Percentiles rank a stretch among this genome's conserved stretches.
Conservation (phyloP, 2,329 filamentous ascomycete genomes). For the Trichoderma semiorbis region DNA sequence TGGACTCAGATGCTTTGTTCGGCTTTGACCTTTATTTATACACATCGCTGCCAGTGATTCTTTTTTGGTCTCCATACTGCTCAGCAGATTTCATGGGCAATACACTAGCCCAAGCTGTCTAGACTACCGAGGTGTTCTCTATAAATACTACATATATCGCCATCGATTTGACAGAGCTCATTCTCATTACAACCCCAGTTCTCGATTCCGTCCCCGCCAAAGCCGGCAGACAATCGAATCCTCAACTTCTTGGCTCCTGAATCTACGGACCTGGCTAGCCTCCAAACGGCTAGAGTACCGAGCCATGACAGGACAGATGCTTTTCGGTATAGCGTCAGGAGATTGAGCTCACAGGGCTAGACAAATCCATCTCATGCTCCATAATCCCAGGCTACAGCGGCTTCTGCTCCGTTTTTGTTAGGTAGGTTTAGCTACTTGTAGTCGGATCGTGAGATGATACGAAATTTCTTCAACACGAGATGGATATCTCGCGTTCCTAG, state of each 20-base stretch:
- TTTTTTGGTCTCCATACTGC: not conserved
- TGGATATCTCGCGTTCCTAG: not conserved
- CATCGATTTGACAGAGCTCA: not conserved
- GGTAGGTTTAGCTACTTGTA: not conserved
- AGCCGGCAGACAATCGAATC: not conserved
- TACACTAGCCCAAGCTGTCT: not conserved
- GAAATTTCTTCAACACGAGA: not conserved
- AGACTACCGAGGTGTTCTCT: not conserved
- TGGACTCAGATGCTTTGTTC: not conserved
- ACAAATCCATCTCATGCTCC: not conserved
- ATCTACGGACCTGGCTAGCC: slow-evolving; percentile 1
- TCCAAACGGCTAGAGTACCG: slow-evolving; percentile 5
- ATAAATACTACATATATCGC: not conserved
- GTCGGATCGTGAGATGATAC: not conserved
- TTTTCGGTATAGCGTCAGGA: not conserved
- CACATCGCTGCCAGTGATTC: too few species aligned
- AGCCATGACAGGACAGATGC: not conserved
- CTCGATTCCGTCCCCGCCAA: too few species aligned
- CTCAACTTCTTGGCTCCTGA: not conserved
- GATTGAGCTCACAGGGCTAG: not conserved
- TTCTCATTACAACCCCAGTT: not conserved
- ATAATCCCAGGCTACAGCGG: not conserved
- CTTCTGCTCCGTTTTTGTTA: not conserved
- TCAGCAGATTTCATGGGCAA: not conserved
- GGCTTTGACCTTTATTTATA: not conserved